Percentiles rank a stretch among this genome's conserved stretches.
These are phyloP conservation scores for Pelargonium myrrhifolium DNA, from an alignment of 441 rosid genomes.

Conservation along the genomic window DNA sequence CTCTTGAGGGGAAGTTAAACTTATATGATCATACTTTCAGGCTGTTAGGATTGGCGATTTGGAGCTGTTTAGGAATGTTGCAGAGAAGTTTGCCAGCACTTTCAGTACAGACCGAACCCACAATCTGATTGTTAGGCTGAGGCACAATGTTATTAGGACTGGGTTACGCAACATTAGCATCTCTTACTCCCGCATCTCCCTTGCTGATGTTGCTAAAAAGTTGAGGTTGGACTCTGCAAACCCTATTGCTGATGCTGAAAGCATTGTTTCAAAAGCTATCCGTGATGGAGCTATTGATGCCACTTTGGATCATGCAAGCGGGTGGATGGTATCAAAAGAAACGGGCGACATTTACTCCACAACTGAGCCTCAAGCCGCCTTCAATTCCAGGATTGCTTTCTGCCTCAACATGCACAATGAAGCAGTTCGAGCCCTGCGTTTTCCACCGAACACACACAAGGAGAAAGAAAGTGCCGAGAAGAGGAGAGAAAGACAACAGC, in stretches of 20 bases:
- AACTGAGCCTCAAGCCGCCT: constrained; percentile 52
- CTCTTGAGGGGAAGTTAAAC: no score
- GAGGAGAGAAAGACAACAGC: constrained; percentile 55
- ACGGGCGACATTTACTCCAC: constrained; percentile 57
- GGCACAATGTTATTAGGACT: constrained; percentile 56
- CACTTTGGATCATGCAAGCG: constrained; percentile 45
- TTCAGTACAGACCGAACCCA: constrained; percentile 45
- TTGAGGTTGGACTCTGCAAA: constrained; percentile 47
- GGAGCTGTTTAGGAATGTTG: constrained; percentile 48
- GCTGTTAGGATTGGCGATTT: constrained; percentile 61
- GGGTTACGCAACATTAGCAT: constrained; percentile 49
- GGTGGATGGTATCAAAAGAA: constrained; percentile 55
- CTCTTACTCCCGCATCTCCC: constrained; percentile 51
- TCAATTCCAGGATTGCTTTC: constrained; percentile 54
- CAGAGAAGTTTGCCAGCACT: constrained; percentile 46
- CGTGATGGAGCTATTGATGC: constrained; percentile 58
- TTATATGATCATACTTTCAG: constrained; percentile 19
- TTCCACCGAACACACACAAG: constrained; percentile 45
- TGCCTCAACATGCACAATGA: constrained; percentile 62
- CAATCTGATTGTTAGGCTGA: constrained; percentile 53
- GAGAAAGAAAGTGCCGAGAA: constrained; percentile 62
- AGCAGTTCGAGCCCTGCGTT: constrained; percentile 45
- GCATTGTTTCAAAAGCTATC: constrained; percentile 56
- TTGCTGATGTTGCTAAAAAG: constrained; percentile 51
- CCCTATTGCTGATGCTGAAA: constrained; percentile 59